Evolutionary conservation across 2,329 filamentous ascomycete genomes (phyloP).

Genomic region (Aspergillus caelatus): DNA sequence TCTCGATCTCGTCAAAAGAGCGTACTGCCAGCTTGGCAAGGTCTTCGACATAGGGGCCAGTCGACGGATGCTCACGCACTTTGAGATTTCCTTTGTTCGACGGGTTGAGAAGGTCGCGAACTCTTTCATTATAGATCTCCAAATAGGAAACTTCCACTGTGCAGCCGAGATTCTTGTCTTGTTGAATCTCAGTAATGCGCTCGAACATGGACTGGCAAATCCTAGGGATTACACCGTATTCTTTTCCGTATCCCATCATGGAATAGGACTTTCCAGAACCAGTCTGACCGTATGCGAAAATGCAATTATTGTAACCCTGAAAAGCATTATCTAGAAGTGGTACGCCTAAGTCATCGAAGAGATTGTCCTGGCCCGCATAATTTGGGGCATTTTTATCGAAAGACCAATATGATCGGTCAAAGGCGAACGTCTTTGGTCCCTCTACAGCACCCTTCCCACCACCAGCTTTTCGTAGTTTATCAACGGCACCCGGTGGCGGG

Average conservation of each 20-base stretch:
- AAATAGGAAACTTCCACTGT: slow-evolving; percentile 98
- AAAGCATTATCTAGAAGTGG: slow-evolving; percentile 97
- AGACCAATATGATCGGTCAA: slow-evolving; percentile 98
- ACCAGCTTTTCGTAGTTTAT: slow-evolving; percentile 52
- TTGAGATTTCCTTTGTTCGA: slow-evolving; percentile 95
- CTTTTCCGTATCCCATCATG: slow-evolving; percentile 99
- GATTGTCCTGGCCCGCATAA: slow-evolving; percentile 86
- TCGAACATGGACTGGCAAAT: slow-evolving; percentile 99
- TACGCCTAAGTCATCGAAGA: slow-evolving; percentile 84
- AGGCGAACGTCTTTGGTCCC: slow-evolving; percentile 84
- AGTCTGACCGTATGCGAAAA: slow-evolving; percentile 98
- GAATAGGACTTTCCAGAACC: slow-evolving; percentile 98
- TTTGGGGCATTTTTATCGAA: slow-evolving; percentile 79
- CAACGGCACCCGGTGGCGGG: slow-evolving; percentile 66
- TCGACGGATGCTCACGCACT: slow-evolving; percentile 95
- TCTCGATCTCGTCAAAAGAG: slow-evolving; percentile 92
- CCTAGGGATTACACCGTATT: slow-evolving; percentile 91
- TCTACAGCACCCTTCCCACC: slow-evolving; percentile 65
- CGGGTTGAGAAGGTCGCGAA: slow-evolving; percentile 92
- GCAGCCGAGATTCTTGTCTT: slow-evolving; percentile 78
- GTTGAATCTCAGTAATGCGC: slow-evolving; percentile 70
- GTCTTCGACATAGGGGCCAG: slow-evolving; percentile 97
- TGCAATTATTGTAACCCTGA: slow-evolving; percentile 98
- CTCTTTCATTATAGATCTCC: slow-evolving; percentile 98
- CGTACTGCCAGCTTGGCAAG: slow-evolving; percentile 91